These are phyloP conservation scores for Arabis hirsuta DNA, from an alignment of 345 rosid species.

Conservation along the genomic window DNA sequence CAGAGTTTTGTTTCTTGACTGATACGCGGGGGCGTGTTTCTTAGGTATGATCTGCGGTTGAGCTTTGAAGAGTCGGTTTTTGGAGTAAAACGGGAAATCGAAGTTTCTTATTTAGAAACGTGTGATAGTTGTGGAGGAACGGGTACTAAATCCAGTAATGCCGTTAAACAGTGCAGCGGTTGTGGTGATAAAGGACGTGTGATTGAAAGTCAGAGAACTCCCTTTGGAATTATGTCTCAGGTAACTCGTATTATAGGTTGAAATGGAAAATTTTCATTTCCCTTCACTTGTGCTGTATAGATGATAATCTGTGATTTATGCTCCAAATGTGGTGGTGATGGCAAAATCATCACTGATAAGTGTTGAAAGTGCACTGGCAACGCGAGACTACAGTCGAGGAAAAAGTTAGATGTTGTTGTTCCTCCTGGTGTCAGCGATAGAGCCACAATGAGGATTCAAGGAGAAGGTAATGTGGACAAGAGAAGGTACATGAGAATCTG, in stretches of 20 bases:
- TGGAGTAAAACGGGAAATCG: conserved; percentile 73
- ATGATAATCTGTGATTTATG: conserved; percentile 51
- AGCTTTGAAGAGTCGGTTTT: conserved; percentile 89
- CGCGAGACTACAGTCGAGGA: conserved; percentile 61
- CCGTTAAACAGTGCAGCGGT: conserved; percentile 59
- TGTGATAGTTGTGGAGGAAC: conserved; percentile 81
- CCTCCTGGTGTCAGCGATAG: conserved; percentile 88
- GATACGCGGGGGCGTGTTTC: conserved; percentile 4
- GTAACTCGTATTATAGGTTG: conserved; percentile 53
- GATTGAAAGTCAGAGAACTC: conserved; percentile 74
- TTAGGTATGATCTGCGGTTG: conserved; percentile 73
- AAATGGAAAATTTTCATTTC: conserved; percentile 2
- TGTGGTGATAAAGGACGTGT: conserved; percentile 89
- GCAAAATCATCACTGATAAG: conserved; percentile 74
- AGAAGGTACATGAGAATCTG: conserved; percentile 54
- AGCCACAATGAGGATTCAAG: conserved; percentile 67
- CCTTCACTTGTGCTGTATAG: conserved; percentile 32
- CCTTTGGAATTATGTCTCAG: conserved; percentile 91
- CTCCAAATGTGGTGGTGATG: conserved; percentile 76
- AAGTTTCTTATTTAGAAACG: conserved; percentile 64
- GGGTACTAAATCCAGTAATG: conserved; percentile 75
- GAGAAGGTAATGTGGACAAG: conserved; percentile 74
- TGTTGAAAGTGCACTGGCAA: conserved; percentile 69
- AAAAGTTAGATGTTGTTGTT: conserved; percentile 58
- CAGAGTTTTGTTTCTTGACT: not conserved